Evolutionary conservation across 331 rosid species (phyloP).

Genomic region (Acacia concinna): DNA sequence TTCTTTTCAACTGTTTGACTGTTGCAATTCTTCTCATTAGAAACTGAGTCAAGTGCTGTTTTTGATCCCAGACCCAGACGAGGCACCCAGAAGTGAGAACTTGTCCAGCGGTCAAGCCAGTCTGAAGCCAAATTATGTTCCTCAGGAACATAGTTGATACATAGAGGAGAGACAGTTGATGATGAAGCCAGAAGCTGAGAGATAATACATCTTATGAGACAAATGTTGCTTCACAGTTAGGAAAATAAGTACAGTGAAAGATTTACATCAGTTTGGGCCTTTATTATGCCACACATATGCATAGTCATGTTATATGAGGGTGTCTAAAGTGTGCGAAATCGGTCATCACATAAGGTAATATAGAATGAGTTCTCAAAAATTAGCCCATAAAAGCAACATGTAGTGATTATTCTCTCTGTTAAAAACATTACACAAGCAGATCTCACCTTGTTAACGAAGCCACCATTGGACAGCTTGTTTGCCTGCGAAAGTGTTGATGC

Average conservation of each 20-base stretch:
- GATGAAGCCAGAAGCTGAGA: constrained; percentile 56
- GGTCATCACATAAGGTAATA: background rate
- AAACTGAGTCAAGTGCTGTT: constrained; percentile 22
- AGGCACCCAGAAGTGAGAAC: constrained; percentile 49
- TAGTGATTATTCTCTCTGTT: background rate
- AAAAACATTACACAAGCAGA: background rate
- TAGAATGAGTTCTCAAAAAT: background rate
- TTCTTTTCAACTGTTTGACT: constrained; percentile 35
- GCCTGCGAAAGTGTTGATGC: constrained; percentile 29
- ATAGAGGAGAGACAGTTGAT: constrained; percentile 31
- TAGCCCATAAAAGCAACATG: background rate
- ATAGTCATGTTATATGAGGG: background rate
- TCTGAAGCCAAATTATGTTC: constrained; percentile 39
- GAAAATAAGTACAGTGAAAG: background rate
- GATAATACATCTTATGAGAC: constrained; percentile 1
- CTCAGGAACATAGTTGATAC: constrained; percentile 38
- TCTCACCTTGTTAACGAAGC: constrained; percentile 47
- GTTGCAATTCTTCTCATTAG: constrained; percentile 34
- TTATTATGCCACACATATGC: background rate
- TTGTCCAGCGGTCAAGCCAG: constrained; percentile 68
- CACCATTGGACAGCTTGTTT: constrained; percentile 38
- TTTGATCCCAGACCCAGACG: constrained; percentile 31
- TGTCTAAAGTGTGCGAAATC: background rate
- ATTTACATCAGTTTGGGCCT: background rate
- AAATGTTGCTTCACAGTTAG: constrained; percentile 6